These are phyloP conservation scores for Omphalotus olearius DNA, from an alignment of 1,284 basidiomycete species.

Conservation along the genomic window DNA sequence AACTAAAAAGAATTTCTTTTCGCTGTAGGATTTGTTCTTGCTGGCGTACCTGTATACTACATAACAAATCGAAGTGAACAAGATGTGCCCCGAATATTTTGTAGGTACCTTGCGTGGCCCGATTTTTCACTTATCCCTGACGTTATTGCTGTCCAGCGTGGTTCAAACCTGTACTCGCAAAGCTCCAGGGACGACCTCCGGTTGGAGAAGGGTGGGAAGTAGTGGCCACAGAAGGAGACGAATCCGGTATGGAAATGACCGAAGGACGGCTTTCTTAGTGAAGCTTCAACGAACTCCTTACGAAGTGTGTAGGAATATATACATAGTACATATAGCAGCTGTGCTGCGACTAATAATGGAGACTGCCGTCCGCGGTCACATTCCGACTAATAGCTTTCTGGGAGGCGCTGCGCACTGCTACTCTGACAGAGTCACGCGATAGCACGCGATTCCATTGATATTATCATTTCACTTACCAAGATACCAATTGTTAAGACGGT, in stretches of 20 bases:
- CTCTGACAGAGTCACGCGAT: no score
- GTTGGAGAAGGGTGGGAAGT: slow-evolving; percentile 67
- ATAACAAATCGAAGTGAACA: slow-evolving; percentile 57
- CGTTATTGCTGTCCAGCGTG: slow-evolving; percentile 30
- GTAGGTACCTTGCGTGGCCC: slow-evolving; percentile 33
- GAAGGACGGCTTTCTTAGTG: slow-evolving; percentile 1
- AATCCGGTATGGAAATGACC: slow-evolving; percentile 62
- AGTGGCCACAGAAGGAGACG: slow-evolving; percentile 69
- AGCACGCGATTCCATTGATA: no score
- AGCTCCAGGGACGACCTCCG: slow-evolving; percentile 46
- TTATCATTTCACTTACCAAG: no score
- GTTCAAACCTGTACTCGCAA: slow-evolving; percentile 36
- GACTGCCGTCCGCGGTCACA: no score
- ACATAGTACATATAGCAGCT: no score
- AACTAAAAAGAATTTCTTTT: slow-evolving; percentile 1
- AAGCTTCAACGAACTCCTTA: no score
- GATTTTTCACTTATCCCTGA: slow-evolving; percentile 8
- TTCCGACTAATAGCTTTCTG: no score
- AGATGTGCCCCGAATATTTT: slow-evolving; percentile 39
- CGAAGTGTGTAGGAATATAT: no score
- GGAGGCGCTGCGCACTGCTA: no score
- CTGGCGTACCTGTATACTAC: slow-evolving; percentile 84
- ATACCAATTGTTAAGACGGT: no score
- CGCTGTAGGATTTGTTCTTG: slow-evolving; percentile 57
- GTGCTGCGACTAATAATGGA: no score